phyloP scores from a whole-genome alignment of 1,139 yeast species.

The Saccharomyces uvarum region DNA sequence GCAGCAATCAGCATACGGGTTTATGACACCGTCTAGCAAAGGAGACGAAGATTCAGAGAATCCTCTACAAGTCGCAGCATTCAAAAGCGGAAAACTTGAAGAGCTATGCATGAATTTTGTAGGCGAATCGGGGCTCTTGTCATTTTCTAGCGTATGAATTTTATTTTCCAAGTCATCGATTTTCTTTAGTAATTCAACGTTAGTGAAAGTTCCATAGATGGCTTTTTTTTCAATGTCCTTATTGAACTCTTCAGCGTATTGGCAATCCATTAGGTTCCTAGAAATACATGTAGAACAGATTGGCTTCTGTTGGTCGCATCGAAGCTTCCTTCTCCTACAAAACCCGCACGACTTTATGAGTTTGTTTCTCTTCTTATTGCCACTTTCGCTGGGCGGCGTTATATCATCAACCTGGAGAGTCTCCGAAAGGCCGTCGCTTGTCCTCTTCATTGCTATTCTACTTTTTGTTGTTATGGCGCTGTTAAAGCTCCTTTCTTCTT shows the following conservation, averaged over 20 bases:
- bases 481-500: neutral
- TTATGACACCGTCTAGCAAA: constrained; percentile 3
- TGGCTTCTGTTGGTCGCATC: constrained; percentile 28
- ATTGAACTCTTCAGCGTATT: constrained; percentile 16
- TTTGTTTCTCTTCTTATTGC: constrained; percentile 17
- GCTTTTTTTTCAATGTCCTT: neutral
- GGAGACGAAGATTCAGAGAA: neutral
- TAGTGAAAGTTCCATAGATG: neutral
- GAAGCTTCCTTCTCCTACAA: constrained; percentile 28
- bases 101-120: neutral
- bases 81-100: neutral
- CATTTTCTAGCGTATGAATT: neutral
- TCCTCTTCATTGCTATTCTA: neutral
- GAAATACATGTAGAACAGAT: constrained; percentile 23
- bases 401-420: neutral
- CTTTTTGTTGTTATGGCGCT: neutral
- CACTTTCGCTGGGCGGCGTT: neutral
- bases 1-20: constrained; percentile 16
- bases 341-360: constrained; percentile 28
- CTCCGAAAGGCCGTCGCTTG: neutral
- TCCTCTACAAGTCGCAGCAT: neutral
- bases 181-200: constrained; percentile 1
- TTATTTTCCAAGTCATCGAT: constrained; percentile 4
- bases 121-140: neutral
- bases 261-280: constrained; percentile 21